phyloP scores from a whole-genome alignment of 495 filamentous ascomycete genomes.

The Thermochaetoides thermophila region DNA sequence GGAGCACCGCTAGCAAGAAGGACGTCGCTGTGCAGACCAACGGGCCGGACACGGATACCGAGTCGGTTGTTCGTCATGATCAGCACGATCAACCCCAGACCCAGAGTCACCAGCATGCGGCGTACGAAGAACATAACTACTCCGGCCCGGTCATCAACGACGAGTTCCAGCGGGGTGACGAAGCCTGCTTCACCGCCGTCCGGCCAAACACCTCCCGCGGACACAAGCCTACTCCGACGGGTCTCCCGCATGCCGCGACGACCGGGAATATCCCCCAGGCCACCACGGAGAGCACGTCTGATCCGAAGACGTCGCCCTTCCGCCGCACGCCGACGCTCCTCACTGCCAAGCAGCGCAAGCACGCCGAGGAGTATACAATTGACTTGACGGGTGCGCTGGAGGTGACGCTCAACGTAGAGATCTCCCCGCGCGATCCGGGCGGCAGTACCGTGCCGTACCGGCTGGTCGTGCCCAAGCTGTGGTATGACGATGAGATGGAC shows the following conservation, averaged over 20 bases:
- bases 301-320: slow-evolving; percentile 34
- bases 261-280: neutral
- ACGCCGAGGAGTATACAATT: slow-evolving; percentile 24
- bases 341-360: slow-evolving; percentile 41
- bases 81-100: slow-evolving; percentile 1
- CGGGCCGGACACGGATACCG: neutral
- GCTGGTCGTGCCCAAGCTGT: slow-evolving; percentile 66
- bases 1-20: slow-evolving; percentile 31
- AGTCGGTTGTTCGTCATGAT: neutral
- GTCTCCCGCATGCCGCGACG: neutral
- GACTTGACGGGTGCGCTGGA: slow-evolving; percentile 70
- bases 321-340: slow-evolving; percentile 60
- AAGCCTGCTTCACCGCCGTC: slow-evolving; percentile 27
- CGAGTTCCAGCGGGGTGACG: slow-evolving; percentile 30
- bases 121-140: slow-evolving; percentile 1
- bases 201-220: too few relatives aligned
- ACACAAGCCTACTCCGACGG: too few relatives aligned
- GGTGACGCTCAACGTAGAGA: slow-evolving; percentile 73
- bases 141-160: neutral
- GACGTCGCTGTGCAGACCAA: too few relatives aligned
- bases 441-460: slow-evolving; percentile 84
- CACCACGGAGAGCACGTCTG: neutral
- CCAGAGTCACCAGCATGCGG: slow-evolving; percentile 6
- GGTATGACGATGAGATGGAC: slow-evolving; percentile 33
- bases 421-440: slow-evolving; percentile 66